A percentile compares a stretch with the other conserved stretches of the same genome.
Conservation (phyloP, 768 basidiomycete genomes). For the Leccinum obscurum region DNA sequence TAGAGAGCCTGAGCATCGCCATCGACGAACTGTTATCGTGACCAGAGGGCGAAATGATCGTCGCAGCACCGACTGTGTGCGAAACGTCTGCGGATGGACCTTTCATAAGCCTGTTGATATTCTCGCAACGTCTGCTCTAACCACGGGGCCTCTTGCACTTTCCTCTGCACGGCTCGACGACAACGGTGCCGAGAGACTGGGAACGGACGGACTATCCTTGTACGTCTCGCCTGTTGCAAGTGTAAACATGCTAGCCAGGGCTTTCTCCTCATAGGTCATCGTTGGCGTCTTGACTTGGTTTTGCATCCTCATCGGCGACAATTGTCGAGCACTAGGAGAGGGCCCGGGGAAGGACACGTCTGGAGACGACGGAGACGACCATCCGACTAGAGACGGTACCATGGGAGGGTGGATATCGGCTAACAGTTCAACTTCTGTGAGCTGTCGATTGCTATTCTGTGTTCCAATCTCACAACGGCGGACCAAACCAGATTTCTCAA, state of each 20-base stretch:
- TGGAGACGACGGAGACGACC: not conserved
- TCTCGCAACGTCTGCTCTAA: too few species aligned
- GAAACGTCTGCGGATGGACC: not conserved
- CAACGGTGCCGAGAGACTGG: too few species aligned
- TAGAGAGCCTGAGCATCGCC: not conserved
- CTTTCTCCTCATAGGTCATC: not conserved
- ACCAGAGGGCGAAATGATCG: conserved; percentile 1
- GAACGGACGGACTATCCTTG: too few species aligned
- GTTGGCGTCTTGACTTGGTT: not conserved
- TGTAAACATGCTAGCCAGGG: too few species aligned
- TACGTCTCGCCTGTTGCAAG: too few species aligned
- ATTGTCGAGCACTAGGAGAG: conserved; percentile 9
- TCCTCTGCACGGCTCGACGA: too few species aligned
- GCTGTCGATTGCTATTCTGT: not conserved
- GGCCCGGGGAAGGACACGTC: conserved; percentile 1
- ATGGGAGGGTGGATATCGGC: not conserved
- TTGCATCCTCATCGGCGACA: not conserved
- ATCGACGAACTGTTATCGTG: not conserved
- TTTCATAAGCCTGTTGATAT: too few species aligned
- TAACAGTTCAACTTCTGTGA: not conserved
- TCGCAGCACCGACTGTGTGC: not conserved
- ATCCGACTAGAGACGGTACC: not conserved
- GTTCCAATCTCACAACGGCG: too few species aligned
- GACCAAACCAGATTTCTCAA: too few species aligned
- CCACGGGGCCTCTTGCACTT: too few species aligned